These are phyloP conservation scores for Pleurotus djamor DNA, from an alignment of 768 basidiomycete species.

Conservation along the genomic window DNA sequence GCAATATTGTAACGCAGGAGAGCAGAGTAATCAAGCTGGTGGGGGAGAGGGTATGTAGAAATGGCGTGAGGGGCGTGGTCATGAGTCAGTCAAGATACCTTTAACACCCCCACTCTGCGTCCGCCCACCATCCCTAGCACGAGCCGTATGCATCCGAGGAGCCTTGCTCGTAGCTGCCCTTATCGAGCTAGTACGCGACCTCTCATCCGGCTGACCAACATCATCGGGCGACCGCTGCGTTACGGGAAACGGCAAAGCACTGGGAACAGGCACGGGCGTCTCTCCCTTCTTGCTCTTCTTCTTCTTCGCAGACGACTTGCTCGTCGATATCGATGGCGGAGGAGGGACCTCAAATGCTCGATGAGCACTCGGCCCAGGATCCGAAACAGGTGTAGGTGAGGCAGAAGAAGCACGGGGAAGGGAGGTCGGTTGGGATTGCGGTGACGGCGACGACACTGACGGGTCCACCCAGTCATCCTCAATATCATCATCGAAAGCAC, in stretches of 20 bases:
- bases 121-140: constrained; percentile 76
- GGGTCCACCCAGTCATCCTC: constrained; percentile 74
- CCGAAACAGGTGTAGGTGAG: constrained; percentile 3
- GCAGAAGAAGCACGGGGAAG: constrained; percentile 1
- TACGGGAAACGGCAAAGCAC: constrained; percentile 53
- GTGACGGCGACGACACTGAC: constrained; percentile 33
- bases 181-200: neutral
- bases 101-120: constrained; percentile 85
- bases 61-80: neutral
- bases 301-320: constrained; percentile 10
- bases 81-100: constrained; percentile 55
- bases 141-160: constrained; percentile 64
- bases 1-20: too few species aligned
- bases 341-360: constrained; percentile 14
- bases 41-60: neutral
- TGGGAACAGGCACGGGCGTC: constrained; percentile 41
- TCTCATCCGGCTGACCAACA: constrained; percentile 3
- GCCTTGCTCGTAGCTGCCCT: constrained; percentile 16
- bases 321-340: constrained; percentile 18
- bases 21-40: too few species aligned
- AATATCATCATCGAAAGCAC: constrained; percentile 35
- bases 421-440: constrained; percentile 14
- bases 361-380: neutral
- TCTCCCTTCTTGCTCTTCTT: constrained; percentile 40
- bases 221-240: constrained; percentile 23